Percentiles rank a stretch among this genome's conserved stretches.
phyloP scores from a whole-genome alignment of 345 rosid species.

The Salix suchowensis region DNA sequence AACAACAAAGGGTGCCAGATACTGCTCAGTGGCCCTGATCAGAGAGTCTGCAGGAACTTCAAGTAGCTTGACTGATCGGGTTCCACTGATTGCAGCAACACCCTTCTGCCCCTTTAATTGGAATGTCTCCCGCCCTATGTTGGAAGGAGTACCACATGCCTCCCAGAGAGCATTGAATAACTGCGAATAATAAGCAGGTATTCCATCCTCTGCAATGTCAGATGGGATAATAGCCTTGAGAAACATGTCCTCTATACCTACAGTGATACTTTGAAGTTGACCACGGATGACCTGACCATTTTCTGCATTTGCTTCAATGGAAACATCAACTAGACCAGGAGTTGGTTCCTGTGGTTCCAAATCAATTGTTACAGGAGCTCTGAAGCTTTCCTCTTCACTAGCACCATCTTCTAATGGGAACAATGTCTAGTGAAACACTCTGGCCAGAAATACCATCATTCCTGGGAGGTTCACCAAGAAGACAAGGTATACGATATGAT shows the following conservation, averaged over 20 bases:
- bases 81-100: constrained; percentile 68
- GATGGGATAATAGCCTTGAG: constrained; percentile 65
- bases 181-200: constrained; percentile 51
- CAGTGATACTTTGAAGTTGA: constrained; percentile 63
- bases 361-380: constrained; percentile 63
- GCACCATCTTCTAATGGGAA: constrained; percentile 41
- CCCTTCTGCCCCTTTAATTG: constrained; percentile 72
- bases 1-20: constrained; percentile 69
- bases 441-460: constrained; percentile 23
- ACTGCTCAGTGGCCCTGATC: constrained; percentile 46
- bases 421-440: constrained; percentile 40
- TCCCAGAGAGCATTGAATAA: constrained; percentile 83
- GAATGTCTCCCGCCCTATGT: constrained; percentile 74
- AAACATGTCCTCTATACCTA: constrained; percentile 96
- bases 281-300: constrained; percentile 73
- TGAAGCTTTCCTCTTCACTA: constrained; percentile 46
- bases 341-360: constrained; percentile 85
- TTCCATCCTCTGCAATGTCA: constrained; percentile 43
- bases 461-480: constrained; percentile 62
- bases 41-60: constrained; percentile 60
- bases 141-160: constrained; percentile 67
- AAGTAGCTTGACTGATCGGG: constrained; percentile 82
- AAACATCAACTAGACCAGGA: constrained; percentile 83
- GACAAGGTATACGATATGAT: constrained; percentile 73
- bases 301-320: constrained; percentile 78